These are phyloP conservation scores for Boletus insuetus DNA, from an alignment of 768 basidiomycete species.

Conservation along the genomic window DNA sequence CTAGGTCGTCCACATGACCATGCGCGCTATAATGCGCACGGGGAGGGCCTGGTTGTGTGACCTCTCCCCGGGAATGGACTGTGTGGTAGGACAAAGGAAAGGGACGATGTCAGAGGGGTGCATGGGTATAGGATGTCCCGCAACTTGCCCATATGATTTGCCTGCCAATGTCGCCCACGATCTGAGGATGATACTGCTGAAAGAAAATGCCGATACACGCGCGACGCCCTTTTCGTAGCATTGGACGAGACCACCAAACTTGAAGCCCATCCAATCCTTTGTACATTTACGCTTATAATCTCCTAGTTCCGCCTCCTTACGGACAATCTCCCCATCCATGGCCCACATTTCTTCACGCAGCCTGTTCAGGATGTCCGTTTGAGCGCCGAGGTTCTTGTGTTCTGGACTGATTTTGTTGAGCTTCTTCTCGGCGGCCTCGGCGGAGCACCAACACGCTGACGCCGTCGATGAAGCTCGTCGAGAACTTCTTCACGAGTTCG, in stretches of 20 bases:
- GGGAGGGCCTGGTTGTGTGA: slow-evolving; percentile 75
- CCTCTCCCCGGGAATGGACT: slow-evolving; percentile 85
- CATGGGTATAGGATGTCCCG: not conserved
- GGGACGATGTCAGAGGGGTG: slow-evolving; percentile 1
- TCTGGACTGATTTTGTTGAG: slow-evolving; percentile 87
- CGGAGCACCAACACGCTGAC: slow-evolving; percentile 66
- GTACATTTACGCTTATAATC: slow-evolving; percentile 79
- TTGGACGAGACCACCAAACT: slow-evolving; percentile 86
- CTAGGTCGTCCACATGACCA: slow-evolving; percentile 54
- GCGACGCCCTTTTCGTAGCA: slow-evolving; percentile 77
- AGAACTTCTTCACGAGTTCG: slow-evolving; percentile 82
- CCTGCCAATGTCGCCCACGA: slow-evolving; percentile 50
- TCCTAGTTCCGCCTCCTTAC: slow-evolving; percentile 73
- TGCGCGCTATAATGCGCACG: slow-evolving; percentile 72
- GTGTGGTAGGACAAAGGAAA: not conserved
- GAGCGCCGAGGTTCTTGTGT: slow-evolving; percentile 75
- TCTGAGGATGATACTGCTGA: slow-evolving; percentile 24
- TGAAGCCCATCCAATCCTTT: slow-evolving; percentile 71
- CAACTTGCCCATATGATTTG: slow-evolving; percentile 39
- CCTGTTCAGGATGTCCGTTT: slow-evolving; percentile 68
- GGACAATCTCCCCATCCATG: slow-evolving; percentile 81
- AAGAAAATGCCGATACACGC: slow-evolving; percentile 14
- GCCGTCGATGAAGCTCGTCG: slow-evolving; percentile 69
- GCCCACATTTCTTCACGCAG: slow-evolving; percentile 73
- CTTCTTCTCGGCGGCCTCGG: slow-evolving; percentile 87